Evolutionary conservation across 306 rosid genomes (phyloP).

Genomic region (Arachis stenosperma): DNA sequence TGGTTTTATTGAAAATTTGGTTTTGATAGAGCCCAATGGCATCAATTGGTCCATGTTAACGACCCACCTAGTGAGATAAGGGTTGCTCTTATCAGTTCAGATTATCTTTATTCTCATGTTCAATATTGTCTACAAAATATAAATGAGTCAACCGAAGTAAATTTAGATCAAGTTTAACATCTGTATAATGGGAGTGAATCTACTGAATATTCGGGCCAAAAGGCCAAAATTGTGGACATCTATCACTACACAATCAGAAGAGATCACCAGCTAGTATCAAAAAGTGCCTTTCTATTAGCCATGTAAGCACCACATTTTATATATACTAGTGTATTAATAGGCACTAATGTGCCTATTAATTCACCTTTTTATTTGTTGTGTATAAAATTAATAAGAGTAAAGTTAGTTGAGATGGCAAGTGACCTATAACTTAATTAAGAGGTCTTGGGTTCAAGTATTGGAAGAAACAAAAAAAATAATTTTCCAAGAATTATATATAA

Average conservation of each 20-base stretch:
- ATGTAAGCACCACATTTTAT: neutral
- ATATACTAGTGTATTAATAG: neutral
- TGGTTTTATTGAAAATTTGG: conserved; percentile 8
- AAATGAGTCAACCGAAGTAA: conserved; percentile 6
- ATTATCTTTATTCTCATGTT: conserved; percentile 26
- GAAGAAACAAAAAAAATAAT: no score
- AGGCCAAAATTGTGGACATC: conserved; percentile 8
- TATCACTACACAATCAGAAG: neutral
- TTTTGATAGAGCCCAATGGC: conserved; percentile 21
- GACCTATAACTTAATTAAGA: no score
- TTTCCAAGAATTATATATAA: no score
- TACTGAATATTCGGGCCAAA: neutral
- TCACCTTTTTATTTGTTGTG: no score
- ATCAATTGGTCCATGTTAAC: conserved; percentile 8
- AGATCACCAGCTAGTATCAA: neutral
- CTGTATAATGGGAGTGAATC: conserved; percentile 11
- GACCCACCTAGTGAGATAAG: conserved; percentile 28
- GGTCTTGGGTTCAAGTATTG: no score
- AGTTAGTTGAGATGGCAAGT: no score
- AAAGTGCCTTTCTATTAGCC: neutral
- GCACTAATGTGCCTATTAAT: no score
- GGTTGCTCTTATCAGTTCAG: conserved; percentile 3
- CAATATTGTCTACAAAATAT: conserved; percentile 12
- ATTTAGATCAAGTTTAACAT: conserved; percentile 18
- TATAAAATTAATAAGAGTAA: no score